Conservation (phyloP, 1,284 basidiomycete species). For the Sanghuangporus baumii region DNA sequence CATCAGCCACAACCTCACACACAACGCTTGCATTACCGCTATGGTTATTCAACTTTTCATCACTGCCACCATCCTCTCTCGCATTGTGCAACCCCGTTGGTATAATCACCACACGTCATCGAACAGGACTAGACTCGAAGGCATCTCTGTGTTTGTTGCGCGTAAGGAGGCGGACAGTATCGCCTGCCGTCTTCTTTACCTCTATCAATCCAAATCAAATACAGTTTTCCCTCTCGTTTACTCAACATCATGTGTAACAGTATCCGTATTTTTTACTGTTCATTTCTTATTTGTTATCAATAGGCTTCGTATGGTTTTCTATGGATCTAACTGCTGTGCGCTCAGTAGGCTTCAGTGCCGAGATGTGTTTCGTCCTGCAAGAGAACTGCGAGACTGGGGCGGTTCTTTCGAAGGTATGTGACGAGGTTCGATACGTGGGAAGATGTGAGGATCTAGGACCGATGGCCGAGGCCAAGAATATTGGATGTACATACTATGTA, state of each 20-base stretch:
- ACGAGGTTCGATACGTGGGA: not conserved
- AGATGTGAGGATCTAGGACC: not conserved
- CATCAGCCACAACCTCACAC: not conserved
- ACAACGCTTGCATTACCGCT: constrained; percentile 5
- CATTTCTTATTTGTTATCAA: constrained; percentile 15
- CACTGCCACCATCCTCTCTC: not conserved
- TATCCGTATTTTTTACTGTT: constrained; percentile 10
- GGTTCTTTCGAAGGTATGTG: not conserved
- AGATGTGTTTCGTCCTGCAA: too few relatives aligned
- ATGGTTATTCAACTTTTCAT: not conserved
- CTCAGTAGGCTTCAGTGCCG: too few relatives aligned
- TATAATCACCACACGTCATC: constrained; percentile 7
- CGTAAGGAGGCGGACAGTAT: constrained; percentile 9
- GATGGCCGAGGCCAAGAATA: not conserved
- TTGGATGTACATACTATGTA: not conserved
- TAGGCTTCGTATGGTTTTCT: not conserved
- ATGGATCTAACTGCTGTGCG: not conserved
- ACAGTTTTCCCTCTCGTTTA: not conserved
- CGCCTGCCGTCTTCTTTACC: not conserved
- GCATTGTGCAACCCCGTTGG: constrained; percentile 1
- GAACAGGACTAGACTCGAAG: constrained; percentile 11
- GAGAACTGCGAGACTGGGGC: not conserved
- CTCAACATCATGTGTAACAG: constrained; percentile 12
- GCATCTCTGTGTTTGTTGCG: not conserved
- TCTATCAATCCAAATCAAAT: not conserved